Evolutionary conservation across 2,329 filamentous ascomycete species (phyloP).

Genomic region (Periglandula ipomoeae): DNA sequence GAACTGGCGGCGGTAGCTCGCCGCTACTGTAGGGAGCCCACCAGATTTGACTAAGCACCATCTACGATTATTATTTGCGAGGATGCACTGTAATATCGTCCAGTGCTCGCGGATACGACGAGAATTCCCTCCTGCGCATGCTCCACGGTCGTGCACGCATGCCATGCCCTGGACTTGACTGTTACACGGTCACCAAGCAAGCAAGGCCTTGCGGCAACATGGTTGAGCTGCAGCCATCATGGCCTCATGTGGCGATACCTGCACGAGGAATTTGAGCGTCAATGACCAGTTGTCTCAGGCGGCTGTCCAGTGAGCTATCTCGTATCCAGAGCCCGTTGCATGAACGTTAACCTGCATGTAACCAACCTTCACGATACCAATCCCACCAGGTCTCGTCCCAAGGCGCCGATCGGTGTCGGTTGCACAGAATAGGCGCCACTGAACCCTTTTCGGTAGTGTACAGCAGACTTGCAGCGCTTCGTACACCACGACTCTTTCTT

Average conservation of each 20-base stretch:
- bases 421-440: neutral
- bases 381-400: too few species aligned
- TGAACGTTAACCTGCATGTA: neutral
- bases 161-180: neutral
- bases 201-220: neutral
- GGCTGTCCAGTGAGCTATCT: neutral
- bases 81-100: too few species aligned
- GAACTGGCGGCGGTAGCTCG: too few species aligned
- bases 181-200: neutral
- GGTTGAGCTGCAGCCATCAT: neutral
- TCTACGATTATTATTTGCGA: too few species aligned
- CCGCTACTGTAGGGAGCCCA: neutral
- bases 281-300: neutral
- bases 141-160: too few species aligned
- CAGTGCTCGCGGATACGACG: neutral
- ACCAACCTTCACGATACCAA: neutral
- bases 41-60: neutral
- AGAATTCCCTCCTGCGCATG: neutral
- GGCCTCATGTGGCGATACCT: neutral
- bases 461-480: too few species aligned
- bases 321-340: neutral
- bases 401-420: neutral
- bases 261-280: neutral
- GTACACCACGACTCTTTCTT: neutral
- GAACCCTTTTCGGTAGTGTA: too few species aligned